Evolutionary conservation across 371 early-diverging fungal genomes (phyloP), one percentile per base, ranked within the genome.

Genomic region (Dichotomocladium elegans): DNA sequence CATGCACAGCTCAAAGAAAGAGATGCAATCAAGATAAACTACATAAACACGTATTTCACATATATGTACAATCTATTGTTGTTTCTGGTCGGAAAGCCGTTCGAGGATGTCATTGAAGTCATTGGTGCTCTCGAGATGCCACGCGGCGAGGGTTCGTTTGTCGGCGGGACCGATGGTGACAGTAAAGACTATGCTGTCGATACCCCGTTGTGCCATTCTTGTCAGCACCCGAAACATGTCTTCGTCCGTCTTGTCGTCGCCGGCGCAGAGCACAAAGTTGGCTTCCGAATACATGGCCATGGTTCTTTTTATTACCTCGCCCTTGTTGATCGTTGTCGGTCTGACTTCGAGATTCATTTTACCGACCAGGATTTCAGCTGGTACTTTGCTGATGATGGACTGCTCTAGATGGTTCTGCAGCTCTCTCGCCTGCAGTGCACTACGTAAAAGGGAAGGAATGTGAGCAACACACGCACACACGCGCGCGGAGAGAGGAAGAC

Each of bases 301-400:
- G 27, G 94, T 72, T 9, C 92, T 80, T 64, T 92, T 93, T 44
- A 96, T 95, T 53, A 97, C 93, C 61, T 94, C 95, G 14, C 98
- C 98, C 82, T 90, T 90, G 68, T 89, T 94, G 56, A 91, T 80
- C 26, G 77, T 63, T 37, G 79, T 77, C 1, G 93, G 93, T 4
- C 92, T 73, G 7, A 96, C 96, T 62, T 98, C 98, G n/a, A 98
- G 76, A 43, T 94, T 94, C 81, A 95, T 96, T 64, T 98, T 98
- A 35, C 98, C 98, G 2, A 94, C 83, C 53, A 98, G 58, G 27
- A 94, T 90, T 63, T 96, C 97, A 10, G 96, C 92, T 0, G 96
- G 95, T 50, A 68, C 72, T 70, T 93, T 94, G 33, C 90, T 87
- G 11, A 91, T 72, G 4, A 94, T 74, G 0, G 91, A 83, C 50